These are phyloP conservation scores for Arachis hypogaea DNA, from an alignment of 306 rosid species.

Conservation along the genomic window DNA sequence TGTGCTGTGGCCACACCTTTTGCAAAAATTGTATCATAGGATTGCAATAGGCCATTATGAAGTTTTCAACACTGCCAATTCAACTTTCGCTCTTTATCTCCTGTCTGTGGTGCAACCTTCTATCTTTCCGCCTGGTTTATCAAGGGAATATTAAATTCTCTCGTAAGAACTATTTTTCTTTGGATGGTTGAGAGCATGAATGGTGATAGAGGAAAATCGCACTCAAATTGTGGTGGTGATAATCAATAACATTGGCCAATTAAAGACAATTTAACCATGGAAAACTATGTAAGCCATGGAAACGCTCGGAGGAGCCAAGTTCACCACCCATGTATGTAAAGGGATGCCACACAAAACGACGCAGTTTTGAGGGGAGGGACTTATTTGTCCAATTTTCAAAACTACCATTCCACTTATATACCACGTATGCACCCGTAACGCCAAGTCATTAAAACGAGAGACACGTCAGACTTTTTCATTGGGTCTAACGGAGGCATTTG, in stretches of 20 bases:
- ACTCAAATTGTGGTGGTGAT: slow-evolving; percentile 61
- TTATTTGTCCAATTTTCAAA: no score
- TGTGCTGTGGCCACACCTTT: slow-evolving; percentile 98
- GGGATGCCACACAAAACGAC: no score
- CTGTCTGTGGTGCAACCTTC: slow-evolving; percentile 96
- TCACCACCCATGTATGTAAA: slow-evolving; percentile 24
- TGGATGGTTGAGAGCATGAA: slow-evolving; percentile 99
- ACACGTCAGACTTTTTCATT: no score
- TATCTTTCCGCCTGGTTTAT: slow-evolving; percentile 87
- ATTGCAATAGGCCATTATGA: slow-evolving; percentile 91
- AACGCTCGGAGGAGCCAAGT: slow-evolving; percentile 67
- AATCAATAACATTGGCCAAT: slow-evolving; percentile 53
- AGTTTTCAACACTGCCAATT: slow-evolving; percentile 87
- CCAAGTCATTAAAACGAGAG: no score
- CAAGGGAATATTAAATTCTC: slow-evolving; percentile 82
- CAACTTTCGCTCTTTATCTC: slow-evolving; percentile 96
- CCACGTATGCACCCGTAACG: no score
- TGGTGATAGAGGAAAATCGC: slow-evolving; percentile 78
- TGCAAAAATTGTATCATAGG: slow-evolving; percentile 96
- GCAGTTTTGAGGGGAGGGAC: no score
- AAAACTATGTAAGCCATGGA: slow-evolving; percentile 50
- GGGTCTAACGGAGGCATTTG: no score
- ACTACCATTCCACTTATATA: no score
- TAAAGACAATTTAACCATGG: slow-evolving; percentile 51
- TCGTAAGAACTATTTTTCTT: slow-evolving; percentile 87